phyloP scores from a whole-genome alignment of 306 rosid genomes.

The Prunus persica region Prunus_persica_NCBIv2 NC_034009.1:12564001-12564500 shows the following conservation, averaged over 20 bases:
- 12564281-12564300: neutral
- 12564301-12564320: neutral
- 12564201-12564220: neutral
- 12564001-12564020: neutral
- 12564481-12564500: neutral
- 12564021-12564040: constrained; percentile 3
- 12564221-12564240: neutral
- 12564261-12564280: neutral
- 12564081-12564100: neutral
- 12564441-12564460: neutral
- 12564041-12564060: neutral
- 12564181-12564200: neutral
- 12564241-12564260: neutral
- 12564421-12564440: neutral
- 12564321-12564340: neutral
- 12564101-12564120: no score
- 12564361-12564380: neutral
- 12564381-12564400: no score
- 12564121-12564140: no score
- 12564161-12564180: neutral
- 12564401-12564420: neutral
- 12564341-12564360: neutral
- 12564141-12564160: no score
- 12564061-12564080: neutral
- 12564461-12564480: neutral